Conservation (phyloP, 805 yeast species). For the Pichia pseudocactophila region DNA sequence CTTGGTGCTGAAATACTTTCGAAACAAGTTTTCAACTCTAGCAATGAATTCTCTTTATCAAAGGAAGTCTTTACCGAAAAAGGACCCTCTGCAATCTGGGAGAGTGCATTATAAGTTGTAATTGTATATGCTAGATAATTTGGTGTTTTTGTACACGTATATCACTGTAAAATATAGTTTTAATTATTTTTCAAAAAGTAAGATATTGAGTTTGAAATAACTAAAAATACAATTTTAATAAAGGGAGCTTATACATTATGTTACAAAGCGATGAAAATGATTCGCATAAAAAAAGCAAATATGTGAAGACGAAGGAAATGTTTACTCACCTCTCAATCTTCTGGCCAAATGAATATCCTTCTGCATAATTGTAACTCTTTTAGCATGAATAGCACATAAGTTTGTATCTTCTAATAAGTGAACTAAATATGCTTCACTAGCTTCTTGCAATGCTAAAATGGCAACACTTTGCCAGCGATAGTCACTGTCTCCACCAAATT, state of each 20-base stretch:
- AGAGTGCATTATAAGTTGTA: slow-evolving; percentile 18
- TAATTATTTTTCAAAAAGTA: neutral
- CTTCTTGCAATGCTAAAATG: slow-evolving; percentile 69
- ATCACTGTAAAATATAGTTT: neutral
- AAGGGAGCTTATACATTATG: too few species aligned
- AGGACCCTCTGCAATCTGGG: slow-evolving; percentile 82
- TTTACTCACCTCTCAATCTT: slow-evolving; percentile 50
- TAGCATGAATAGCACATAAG: slow-evolving; percentile 69
- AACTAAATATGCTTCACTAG: slow-evolving; percentile 68
- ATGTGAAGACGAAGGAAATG: neutral
- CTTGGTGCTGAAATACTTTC: slow-evolving; percentile 84
- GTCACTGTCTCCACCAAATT: slow-evolving; percentile 43
- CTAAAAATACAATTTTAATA: too few species aligned
- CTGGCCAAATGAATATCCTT: slow-evolving; percentile 76
- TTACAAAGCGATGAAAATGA: too few species aligned
- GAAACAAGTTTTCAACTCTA: slow-evolving; percentile 67
- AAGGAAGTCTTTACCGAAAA: slow-evolving; percentile 62
- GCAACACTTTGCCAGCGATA: slow-evolving; percentile 77
- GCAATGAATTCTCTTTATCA: slow-evolving; percentile 61
- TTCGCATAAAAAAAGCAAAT: neutral
- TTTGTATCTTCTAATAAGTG: slow-evolving; percentile 72
- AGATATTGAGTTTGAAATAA: neutral
- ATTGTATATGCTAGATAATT: too few species aligned
- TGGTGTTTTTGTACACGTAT: neutral
- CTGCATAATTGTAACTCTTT: slow-evolving; percentile 78